Conservation (phyloP, 2,329 filamentous ascomycete genomes). For the Cercospora citrullina region DNA sequence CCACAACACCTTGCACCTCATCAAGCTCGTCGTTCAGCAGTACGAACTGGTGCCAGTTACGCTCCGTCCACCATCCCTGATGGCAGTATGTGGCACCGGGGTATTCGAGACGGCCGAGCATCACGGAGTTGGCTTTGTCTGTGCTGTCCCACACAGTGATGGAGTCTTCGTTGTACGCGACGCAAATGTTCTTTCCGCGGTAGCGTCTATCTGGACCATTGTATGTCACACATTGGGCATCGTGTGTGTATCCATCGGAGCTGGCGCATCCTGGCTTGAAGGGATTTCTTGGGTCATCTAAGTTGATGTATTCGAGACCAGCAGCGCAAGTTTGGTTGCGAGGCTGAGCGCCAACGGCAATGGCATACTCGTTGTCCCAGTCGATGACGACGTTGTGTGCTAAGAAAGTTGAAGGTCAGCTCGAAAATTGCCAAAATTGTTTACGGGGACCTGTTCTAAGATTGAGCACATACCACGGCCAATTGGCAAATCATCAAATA, state of each 20-base stretch:
- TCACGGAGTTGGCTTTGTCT: constrained; percentile 43
- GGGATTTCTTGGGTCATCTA: constrained; percentile 53
- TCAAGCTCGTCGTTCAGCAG: constrained; percentile 57
- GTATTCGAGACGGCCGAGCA: constrained; percentile 58
- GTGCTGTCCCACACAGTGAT: constrained; percentile 50
- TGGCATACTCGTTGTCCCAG: constrained; percentile 51
- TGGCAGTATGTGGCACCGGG: constrained; percentile 61
- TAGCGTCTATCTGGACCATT: constrained; percentile 50
- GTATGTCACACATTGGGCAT: constrained; percentile 56
- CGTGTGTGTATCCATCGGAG: constrained; percentile 58
- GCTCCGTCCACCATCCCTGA: constrained; percentile 53
- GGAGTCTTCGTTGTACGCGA: constrained; percentile 53
- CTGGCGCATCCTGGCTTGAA: constrained; percentile 52
- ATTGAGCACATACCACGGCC: neutral
- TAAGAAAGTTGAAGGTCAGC: neutral
- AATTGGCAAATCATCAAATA: constrained; percentile 24
- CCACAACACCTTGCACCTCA: constrained; percentile 47
- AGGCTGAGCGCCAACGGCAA: constrained; percentile 44
- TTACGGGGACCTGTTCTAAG: no score
- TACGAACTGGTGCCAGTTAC: constrained; percentile 47
- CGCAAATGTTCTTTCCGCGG: constrained; percentile 51
- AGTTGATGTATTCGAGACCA: constrained; percentile 58
- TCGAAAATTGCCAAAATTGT: no score
- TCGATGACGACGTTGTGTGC: constrained; percentile 56
- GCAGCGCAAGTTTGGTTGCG: constrained; percentile 48